Evolutionary conservation across 805 yeast genomes (phyloP), one percentile per base, ranked within the genome.

Genomic region (Kodamaea neixiangensis): DNA sequence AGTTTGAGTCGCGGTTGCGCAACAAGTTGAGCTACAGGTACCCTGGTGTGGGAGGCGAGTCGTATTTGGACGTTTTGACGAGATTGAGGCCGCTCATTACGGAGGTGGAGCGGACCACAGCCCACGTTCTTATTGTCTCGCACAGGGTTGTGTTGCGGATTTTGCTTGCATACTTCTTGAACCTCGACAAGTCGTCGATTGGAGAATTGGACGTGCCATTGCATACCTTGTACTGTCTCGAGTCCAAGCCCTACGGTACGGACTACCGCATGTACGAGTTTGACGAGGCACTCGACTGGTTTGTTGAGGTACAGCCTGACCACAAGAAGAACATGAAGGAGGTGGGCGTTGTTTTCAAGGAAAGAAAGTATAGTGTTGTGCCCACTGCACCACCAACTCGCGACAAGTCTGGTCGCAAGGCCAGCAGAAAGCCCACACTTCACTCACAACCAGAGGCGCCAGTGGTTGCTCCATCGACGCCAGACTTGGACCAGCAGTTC

Each of bases 11-110:
- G 14, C 79, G 98, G 52, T 69, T 89, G 58, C 74, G 77, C 39
- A 87, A 90, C 67, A 93, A 93, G 68, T 76, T 93, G 59, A 76
- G 86, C 14, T 93, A 93, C 68, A 76, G 99, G 53, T 93, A 93
- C 64, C 99, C 98, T 1, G 99, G 99, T 3, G 88, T 90, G 46
- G 97, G 98, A 6, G 99, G 99, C 14, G 99, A 93, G 68, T 88
- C 96, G 0, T 93, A 93, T 60, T 71, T 93, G 58, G 98, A 93
- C 69, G 99, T 94, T 10, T 86, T 94, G 62, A 89, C 91, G 57
- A 77, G 99, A 54, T 76, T 93, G 50, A 78, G 96, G 53, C 96
- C 97, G 1, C 81, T 93, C 15, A 93, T 93, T 55, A 90, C 90
- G 10, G 99, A 93, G 66, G 81, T 94, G 45, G 99, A 93, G 66